Conservation (phyloP, 306 rosid genomes). For the Cucumis melo region DNA sequence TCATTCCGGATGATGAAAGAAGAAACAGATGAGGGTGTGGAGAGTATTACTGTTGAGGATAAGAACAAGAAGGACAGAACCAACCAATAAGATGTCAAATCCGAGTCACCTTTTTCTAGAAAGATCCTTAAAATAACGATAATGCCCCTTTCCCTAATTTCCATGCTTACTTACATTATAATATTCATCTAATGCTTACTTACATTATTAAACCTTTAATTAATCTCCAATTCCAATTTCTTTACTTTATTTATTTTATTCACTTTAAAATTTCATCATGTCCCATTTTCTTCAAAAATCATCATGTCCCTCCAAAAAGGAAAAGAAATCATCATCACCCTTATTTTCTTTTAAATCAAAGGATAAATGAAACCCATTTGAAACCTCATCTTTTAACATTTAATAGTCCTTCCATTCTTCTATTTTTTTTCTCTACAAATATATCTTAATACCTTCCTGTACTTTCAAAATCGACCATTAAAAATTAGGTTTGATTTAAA, state of each 20-base stretch:
- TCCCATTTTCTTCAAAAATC: not conserved
- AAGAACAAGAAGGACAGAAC: slow-evolving; percentile 21
- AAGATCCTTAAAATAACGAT: slow-evolving; percentile 7
- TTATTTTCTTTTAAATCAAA: not conserved
- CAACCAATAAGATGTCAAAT: slow-evolving; percentile 13
- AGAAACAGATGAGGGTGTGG: slow-evolving; percentile 8
- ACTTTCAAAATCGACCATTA: no score
- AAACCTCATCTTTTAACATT: not conserved
- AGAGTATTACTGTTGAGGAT: slow-evolving; percentile 17
- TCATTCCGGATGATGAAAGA: no score
- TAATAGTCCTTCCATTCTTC: no score
- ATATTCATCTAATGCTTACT: not conserved
- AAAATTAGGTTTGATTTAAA: no score
- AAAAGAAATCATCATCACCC: not conserved
- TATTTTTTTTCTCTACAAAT: no score
- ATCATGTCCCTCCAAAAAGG: not conserved
- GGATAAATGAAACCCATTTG: not conserved
- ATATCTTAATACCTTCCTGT: no score
- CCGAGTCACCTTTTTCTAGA: slow-evolving; percentile 26
- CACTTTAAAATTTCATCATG: not conserved
- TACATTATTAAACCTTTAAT: not conserved
- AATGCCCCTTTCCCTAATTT: not conserved
- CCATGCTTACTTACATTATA: not conserved
- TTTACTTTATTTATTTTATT: not conserved
- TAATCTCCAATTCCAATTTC: not conserved